Percentiles rank a stretch among this genome's conserved stretches.
phyloP scores from a whole-genome alignment of 2,329 filamentous ascomycete species.

The Colletotrichum liriopes region DNA sequence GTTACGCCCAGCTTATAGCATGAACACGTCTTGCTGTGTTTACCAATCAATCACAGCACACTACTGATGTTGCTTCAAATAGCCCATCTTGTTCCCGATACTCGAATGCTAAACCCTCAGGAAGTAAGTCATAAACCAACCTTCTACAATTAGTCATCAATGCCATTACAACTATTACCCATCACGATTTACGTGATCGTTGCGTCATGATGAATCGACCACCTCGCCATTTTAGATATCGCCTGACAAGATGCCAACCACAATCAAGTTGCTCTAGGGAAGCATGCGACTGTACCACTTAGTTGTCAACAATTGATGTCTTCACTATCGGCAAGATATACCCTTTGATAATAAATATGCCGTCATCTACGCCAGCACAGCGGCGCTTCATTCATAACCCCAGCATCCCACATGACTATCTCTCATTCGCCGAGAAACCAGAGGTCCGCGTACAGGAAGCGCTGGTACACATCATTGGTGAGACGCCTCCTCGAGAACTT shows the following conservation, averaged over 20 bases:
- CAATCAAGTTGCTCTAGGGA: background rate
- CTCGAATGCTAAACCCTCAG: too few species aligned
- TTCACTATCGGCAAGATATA: background rate
- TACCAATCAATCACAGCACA: background rate
- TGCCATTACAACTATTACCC: background rate
- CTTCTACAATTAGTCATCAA: background rate
- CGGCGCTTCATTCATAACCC: constrained; percentile 12
- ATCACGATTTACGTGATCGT: background rate
- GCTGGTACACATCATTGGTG: constrained; percentile 48
- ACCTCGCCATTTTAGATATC: background rate
- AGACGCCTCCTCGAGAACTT: constrained; percentile 53
- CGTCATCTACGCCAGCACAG: background rate
- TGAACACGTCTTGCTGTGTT: too few species aligned
- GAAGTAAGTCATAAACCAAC: too few species aligned
- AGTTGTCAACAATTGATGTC: too few species aligned
- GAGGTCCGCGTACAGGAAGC: constrained; percentile 5
- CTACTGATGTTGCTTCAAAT: background rate
- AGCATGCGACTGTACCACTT: background rate
- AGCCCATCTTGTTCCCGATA: too few species aligned
- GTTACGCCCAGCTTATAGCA: background rate
- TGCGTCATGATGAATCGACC: background rate
- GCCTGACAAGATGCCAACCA: too few species aligned
- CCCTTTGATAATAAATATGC: background rate
- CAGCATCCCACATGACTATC: fast-evolving
- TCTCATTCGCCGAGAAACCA: background rate